A percentile compares a stretch with the other conserved stretches of the same genome.
Evolutionary conservation across 257 asterid genomes (phyloP).

Genomic region (Nicotiana obtusifolia): DNA sequence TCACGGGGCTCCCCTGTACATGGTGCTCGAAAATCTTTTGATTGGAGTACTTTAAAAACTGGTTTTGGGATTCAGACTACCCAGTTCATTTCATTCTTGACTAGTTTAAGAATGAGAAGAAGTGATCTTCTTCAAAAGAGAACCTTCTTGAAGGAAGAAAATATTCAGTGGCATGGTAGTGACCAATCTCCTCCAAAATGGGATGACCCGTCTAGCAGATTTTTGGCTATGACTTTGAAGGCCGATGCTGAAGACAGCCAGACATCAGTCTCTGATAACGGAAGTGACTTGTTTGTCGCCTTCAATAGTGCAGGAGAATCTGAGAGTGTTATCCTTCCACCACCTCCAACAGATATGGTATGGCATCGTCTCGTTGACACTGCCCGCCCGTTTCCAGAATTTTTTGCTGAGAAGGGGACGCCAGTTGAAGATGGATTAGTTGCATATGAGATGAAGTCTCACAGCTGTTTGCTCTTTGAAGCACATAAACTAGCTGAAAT

Average conservation of each 20-base stretch:
- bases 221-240: slow-evolving; percentile 66
- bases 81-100: slow-evolving; percentile 63
- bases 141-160: slow-evolving; percentile 53
- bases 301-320: slow-evolving; percentile 53
- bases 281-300: slow-evolving; percentile 57
- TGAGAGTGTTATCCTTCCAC: slow-evolving; percentile 53
- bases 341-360: slow-evolving; percentile 27
- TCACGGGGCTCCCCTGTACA: slow-evolving; percentile 47
- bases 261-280: slow-evolving; percentile 11
- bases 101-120: slow-evolving; percentile 50
- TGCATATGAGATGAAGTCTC: slow-evolving; percentile 62
- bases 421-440: slow-evolving; percentile 32
- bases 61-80: slow-evolving; percentile 54
- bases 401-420: slow-evolving; percentile 50
- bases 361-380: slow-evolving; percentile 85
- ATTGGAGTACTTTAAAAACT: slow-evolving; percentile 60
- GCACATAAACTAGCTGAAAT: slow-evolving; percentile 20
- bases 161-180: slow-evolving; percentile 65
- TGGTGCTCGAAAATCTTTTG: slow-evolving; percentile 43
- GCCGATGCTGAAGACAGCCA: slow-evolving; percentile 21
- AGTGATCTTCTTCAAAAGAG: slow-evolving; percentile 67
- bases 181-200: slow-evolving; percentile 54
- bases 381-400: slow-evolving; percentile 64
- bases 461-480: slow-evolving; percentile 77
- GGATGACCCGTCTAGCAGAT: slow-evolving; percentile 62